These are phyloP conservation scores for Globisporangium recalcitrans DNA, from an alignment of 352 stramenopile species.

Conservation along the genomic window DNA sequence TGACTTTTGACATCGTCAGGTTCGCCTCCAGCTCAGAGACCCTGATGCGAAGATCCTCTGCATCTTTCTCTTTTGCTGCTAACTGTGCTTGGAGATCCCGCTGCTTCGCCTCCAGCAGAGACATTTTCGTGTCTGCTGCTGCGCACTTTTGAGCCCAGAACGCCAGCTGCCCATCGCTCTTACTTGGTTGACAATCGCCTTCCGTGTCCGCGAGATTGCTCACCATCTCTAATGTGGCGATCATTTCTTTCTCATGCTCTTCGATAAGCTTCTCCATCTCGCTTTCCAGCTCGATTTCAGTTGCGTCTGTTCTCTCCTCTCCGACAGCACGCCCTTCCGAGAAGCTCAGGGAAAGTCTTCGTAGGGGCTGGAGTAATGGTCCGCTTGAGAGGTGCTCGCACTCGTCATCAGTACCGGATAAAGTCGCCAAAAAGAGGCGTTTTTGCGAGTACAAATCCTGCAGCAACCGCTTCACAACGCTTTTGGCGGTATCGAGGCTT, in stretches of 20 bases:
- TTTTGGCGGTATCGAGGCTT: conserved; percentile 39
- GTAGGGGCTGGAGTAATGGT: background rate
- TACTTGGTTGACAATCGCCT: conserved; percentile 7
- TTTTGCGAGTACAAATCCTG: conserved; percentile 51
- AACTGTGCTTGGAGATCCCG: conserved; percentile 21
- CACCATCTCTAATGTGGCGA: conserved; percentile 31
- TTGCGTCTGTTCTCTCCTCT: background rate
- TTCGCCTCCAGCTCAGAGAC: conserved; percentile 29
- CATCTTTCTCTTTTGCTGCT: conserved; percentile 22
- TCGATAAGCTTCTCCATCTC: conserved; percentile 23
- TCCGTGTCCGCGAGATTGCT: conserved; percentile 31
- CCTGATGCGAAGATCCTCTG: conserved; percentile 18
- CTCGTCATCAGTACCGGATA: conserved; percentile 21
- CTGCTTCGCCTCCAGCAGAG: conserved; percentile 22
- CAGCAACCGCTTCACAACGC: conserved; percentile 43
- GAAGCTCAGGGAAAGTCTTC: background rate
- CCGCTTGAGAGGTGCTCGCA: background rate
- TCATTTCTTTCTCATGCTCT: conserved; percentile 33
- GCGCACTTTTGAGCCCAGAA: conserved; percentile 15
- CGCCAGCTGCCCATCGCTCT: conserved; percentile 15
- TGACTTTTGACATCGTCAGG: conserved; percentile 40
- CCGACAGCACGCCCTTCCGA: no score
- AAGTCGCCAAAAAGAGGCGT: conserved; percentile 31
- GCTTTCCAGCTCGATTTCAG: conserved; percentile 5
- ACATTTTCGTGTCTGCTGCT: conserved; percentile 17